Percentiles rank a stretch among this genome's conserved stretches.
Conservation (phyloP, 352 stramenopile species). For the Saprolegnia parasitica region DNA sequence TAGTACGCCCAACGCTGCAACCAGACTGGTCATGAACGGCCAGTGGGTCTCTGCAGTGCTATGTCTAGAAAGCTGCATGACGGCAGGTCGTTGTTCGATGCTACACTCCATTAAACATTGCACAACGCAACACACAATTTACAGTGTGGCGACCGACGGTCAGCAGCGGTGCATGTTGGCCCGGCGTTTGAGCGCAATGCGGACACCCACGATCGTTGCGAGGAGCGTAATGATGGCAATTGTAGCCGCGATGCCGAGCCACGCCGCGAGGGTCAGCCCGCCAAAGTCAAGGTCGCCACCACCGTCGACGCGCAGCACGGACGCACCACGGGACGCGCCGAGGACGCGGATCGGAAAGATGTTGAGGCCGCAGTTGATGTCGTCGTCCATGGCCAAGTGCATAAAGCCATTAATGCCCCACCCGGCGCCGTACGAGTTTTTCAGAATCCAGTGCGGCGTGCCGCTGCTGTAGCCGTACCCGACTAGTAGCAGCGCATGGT, state of each 20-base stretch:
- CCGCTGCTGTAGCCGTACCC: constrained; percentile 43
- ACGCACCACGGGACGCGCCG: constrained; percentile 42
- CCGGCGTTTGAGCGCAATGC: constrained; percentile 27
- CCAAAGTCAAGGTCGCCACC: constrained; percentile 42
- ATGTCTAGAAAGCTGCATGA: too few species aligned
- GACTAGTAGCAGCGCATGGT: constrained; percentile 69
- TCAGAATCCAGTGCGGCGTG: constrained; percentile 67
- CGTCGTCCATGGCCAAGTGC: constrained; percentile 52
- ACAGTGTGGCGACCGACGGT: not conserved
- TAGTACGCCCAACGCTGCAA: too few species aligned
- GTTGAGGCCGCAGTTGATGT: constrained; percentile 74
- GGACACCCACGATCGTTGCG: constrained; percentile 35
- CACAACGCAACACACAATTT: too few species aligned
- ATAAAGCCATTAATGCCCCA: constrained; percentile 72
- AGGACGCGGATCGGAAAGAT: constrained; percentile 64
- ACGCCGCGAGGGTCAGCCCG: constrained; percentile 33
- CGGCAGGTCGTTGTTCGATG: too few species aligned
- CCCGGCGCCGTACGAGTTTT: constrained; percentile 71
- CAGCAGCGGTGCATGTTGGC: constrained; percentile 34
- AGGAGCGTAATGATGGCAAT: constrained; percentile 31
- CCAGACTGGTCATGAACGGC: too few species aligned
- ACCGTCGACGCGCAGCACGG: constrained; percentile 45
- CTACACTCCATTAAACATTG: too few species aligned
- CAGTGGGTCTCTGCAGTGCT: too few species aligned
- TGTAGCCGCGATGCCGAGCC: constrained; percentile 32